phyloP scores from a whole-genome alignment of 371 early-diverging fungal genomes.

The Lichtheimia ramosa region DNA sequence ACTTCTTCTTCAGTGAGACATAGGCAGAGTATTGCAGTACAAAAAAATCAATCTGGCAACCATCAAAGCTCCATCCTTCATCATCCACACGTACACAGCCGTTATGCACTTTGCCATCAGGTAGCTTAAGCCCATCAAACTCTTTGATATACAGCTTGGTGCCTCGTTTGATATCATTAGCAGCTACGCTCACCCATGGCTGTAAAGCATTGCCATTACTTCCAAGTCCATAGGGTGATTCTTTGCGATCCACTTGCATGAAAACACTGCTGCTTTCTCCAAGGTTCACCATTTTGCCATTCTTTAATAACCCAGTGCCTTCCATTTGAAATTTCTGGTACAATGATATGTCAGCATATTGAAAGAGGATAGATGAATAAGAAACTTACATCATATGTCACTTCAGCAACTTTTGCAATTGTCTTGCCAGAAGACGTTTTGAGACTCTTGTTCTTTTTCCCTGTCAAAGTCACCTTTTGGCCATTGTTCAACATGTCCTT shows the following conservation, averaged over 20 bases:
- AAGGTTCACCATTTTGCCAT: slow-evolving; percentile 28
- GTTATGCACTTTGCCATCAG: slow-evolving; percentile 40
- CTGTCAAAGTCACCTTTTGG: slow-evolving; percentile 15
- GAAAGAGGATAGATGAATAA: too few relatives aligned
- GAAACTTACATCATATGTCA: slow-evolving; percentile 13
- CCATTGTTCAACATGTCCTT: slow-evolving; percentile 28
- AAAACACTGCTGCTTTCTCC: slow-evolving; percentile 19
- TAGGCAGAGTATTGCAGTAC: slow-evolving; percentile 27
- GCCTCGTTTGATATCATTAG: slow-evolving; percentile 30
- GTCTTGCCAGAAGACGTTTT: slow-evolving; percentile 18
- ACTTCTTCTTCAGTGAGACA: slow-evolving; percentile 6
- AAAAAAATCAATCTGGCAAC: slow-evolving; percentile 36
- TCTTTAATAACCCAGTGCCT: slow-evolving; percentile 26
- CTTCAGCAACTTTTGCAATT: slow-evolving; percentile 26
- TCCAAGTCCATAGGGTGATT: slow-evolving; percentile 13
- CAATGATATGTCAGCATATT: not conserved
- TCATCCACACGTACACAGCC: slow-evolving; percentile 49
- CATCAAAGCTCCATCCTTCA: slow-evolving; percentile 31
- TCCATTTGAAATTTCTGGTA: slow-evolving; percentile 34
- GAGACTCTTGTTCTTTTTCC: slow-evolving; percentile 19
- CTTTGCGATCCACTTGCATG: slow-evolving; percentile 15
- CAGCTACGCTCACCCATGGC: slow-evolving; percentile 39
- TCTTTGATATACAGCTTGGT: slow-evolving; percentile 36
- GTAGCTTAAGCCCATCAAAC: slow-evolving; percentile 29
- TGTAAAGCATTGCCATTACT: slow-evolving; percentile 12